Base-by-base conservation (phyloP, 768 basidiomycete species). In the Boletus sensibilis region DNA sequence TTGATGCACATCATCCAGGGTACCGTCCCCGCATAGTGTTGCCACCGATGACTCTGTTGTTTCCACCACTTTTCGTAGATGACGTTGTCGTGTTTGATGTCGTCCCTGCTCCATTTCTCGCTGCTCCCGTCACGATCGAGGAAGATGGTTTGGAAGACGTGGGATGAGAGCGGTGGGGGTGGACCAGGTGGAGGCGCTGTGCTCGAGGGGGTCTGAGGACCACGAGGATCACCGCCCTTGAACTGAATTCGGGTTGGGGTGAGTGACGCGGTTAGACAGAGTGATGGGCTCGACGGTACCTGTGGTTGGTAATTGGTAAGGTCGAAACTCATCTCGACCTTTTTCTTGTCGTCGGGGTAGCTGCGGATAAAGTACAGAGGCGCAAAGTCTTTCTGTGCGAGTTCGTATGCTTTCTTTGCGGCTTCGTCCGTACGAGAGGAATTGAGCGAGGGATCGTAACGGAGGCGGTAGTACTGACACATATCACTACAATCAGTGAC, bases 241-340 rank as follows among this genome's bases (percentile, higher is more conserved):
- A 54, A 54, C 56, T 48, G 44, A 9, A 4, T 41, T 44, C 9
- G 25, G 9, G n/a, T 29, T 46, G 7, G 29, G 7, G 27, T 46
- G n/a, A 33, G 31, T 12, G 9, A 33, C 20, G n/a, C 10, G 29
- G 29, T 14, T 13, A 14, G n/a, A 20, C 13, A n/a, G 27, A 2
- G 12, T n/a, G 29, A 13, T 4, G 29, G 13, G 29, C 11, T 20
- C 3, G 7, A 46, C 12, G 18, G n/a, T 20, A 33, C 45, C 31
- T 47, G 31, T 21, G 45, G 46, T 38, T 43, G 46, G 18, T 49
- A 54, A 14, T 54, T 57, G 56, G 20, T 31, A 16, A 42, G 45
- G 23, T 57, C 40, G n/a, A 56, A 52, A 20, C 46, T 20, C 44
- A 31, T 46, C n/a, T 46, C 44, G 29, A 46, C 29, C 29, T 46